A percentile compares a stretch with the other conserved stretches of the same genome.
Evolutionary conservation across 2,329 filamentous ascomycete species (phyloP).

Genomic region (Pestalotiopsis sp.): DNA sequence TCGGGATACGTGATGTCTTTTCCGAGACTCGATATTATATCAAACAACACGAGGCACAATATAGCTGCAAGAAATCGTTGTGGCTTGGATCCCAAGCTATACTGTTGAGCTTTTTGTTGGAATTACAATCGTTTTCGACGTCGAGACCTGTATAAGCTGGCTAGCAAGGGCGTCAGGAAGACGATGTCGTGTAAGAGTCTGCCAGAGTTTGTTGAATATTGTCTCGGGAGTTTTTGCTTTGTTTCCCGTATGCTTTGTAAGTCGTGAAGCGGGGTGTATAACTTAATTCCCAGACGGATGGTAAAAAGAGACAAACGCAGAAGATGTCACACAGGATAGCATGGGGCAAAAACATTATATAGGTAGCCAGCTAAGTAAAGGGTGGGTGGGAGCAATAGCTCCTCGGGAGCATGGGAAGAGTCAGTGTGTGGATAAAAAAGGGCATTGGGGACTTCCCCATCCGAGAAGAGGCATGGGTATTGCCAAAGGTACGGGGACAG

Average conservation of each 20-base stretch:
- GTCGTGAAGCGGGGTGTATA: not conserved
- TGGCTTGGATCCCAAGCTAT: too few species aligned
- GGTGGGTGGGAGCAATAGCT: not conserved
- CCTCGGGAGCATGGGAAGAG: not conserved
- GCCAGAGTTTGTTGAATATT: not conserved
- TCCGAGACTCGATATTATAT: too few species aligned
- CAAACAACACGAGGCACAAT: too few species aligned
- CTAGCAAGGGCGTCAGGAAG: too few species aligned
- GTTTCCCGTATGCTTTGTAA: not conserved
- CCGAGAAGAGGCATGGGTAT: not conserved
- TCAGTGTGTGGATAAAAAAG: not conserved
- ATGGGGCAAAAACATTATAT: constrained; percentile 12
- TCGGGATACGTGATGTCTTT: too few species aligned
- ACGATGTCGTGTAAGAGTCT: not conserved
- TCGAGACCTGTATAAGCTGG: too few species aligned
- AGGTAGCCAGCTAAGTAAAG: not conserved
- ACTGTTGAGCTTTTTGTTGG: too few species aligned
- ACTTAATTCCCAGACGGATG: not conserved
- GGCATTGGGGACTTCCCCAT: constrained; percentile 8
- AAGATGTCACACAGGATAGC: not conserved
- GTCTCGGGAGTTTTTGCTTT: not conserved
- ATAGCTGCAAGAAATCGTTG: too few species aligned
- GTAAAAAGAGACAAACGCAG: not conserved
- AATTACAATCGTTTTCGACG: too few species aligned
- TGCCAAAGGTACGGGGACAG: constrained; percentile 8